phyloP scores from a whole-genome alignment of 345 rosid genomes.

The Atalantia buxifolia region DNA sequence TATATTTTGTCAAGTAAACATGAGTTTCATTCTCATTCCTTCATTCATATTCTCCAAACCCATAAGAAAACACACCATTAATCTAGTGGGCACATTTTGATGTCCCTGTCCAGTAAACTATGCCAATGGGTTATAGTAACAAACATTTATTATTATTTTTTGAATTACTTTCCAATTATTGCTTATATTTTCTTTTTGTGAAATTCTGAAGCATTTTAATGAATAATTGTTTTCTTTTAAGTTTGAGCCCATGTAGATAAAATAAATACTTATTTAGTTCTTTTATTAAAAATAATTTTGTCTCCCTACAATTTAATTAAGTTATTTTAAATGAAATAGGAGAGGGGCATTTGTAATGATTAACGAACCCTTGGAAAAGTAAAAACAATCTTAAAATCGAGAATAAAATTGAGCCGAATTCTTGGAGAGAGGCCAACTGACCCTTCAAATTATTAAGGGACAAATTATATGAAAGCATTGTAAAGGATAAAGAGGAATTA shows the following conservation, averaged over 20 bases:
- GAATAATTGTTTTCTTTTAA: background rate
- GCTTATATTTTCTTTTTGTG: background rate
- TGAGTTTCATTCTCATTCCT: too few species aligned
- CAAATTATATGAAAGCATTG: background rate
- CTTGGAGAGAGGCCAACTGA: background rate
- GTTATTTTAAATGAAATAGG: background rate
- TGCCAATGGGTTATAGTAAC: too few species aligned
- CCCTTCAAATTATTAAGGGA: conserved; percentile 8
- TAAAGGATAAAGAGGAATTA: background rate
- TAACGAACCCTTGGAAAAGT: too few species aligned
- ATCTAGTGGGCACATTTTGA: conserved; percentile 17
- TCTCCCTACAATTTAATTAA: background rate
- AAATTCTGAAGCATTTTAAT: background rate
- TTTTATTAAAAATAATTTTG: background rate
- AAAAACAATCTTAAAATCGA: too few species aligned
- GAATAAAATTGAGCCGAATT: background rate
- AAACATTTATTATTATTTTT: too few species aligned
- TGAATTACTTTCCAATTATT: background rate
- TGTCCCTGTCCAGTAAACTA: background rate
- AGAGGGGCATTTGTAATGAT: background rate
- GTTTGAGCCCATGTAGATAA: background rate
- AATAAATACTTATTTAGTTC: background rate
- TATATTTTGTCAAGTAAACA: too few species aligned
- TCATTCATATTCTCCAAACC: too few species aligned
- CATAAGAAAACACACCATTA: too few species aligned